Base-by-base conservation (phyloP, 176 grass and related monocot genomes). In the Carex cristatella region DNA sequence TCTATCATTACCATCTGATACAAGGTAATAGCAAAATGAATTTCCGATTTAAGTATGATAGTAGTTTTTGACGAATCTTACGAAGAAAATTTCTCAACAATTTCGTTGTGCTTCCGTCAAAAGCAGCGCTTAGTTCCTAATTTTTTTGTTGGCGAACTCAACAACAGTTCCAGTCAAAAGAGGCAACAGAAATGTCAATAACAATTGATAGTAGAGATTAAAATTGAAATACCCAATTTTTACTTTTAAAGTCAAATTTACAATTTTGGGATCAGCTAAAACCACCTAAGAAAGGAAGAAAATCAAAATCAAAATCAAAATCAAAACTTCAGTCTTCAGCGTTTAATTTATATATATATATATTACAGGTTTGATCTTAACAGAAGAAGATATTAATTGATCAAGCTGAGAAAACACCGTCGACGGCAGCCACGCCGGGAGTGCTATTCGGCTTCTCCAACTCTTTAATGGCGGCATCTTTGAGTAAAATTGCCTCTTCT, bases 361-460 rank as follows among this genome's bases (percentile, higher is more conserved):
- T 53, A 67, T 55, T 44, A 83, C 58, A 83, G 53, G 10, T 40
- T 68, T 68, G 38, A 44, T 68, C 38, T 51, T 32, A 31, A 31
- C 38, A 83, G 18, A 28, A 85, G 18, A 12, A 78, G 7, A 44
- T 27, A 35, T 56, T 16, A 38, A 83, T 4, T 12, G 4, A 76
- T 75, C 82, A 97, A 63, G 94, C 92, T 5, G 92, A 97, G 92
- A 97, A 97, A 82, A 92, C 10, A 44, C 92, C 92, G 14, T 86
- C 83, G 30, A 89, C 59, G 5, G 88, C 90, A 4, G 92, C 94
- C 11, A 83, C 0, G 8, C 68, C 57, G 8, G 83, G 73, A 15
- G 30, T 73, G 31, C 78, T 72, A 69, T 86, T 88, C 51, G 92
- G 92, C 87, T 92, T 90, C 64, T 62, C 10, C 12, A 80, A 38